Evolutionary conservation across 306 rosid species (phyloP).

Genomic region (Glycyrrhiza uralensis): DNA sequence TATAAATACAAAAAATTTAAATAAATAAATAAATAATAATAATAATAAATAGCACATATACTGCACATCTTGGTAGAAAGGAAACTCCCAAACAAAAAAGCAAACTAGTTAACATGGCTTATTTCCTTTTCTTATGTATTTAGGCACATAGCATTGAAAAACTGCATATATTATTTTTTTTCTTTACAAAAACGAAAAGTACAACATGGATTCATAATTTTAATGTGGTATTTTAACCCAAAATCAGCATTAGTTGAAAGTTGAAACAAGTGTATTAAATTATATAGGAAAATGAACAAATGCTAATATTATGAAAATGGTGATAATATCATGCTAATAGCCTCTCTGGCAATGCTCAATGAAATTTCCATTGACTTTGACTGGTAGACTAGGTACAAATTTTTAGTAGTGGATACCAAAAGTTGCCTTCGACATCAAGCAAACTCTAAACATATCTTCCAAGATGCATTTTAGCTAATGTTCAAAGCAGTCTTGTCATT

Average conservation of each 20-base stretch:
- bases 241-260: neutral
- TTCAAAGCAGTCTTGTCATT: neutral
- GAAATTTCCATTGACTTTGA: neutral
- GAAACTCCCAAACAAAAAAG: neutral
- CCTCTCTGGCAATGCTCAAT: neutral
- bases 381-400: neutral
- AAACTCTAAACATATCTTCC: constrained; percentile 5
- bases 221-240: neutral
- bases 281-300: constrained; percentile 2
- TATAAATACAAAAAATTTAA: neutral
- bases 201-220: neutral
- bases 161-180: neutral
- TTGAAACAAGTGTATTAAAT: neutral
- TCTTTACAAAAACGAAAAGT: neutral
- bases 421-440: neutral
- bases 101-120: neutral
- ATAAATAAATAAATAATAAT: neutral
- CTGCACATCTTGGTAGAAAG: neutral
- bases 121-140: neutral
- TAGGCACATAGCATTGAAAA: neutral
- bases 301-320: neutral
- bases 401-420: neutral
- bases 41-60: neutral
- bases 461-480: constrained; percentile 7
- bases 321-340: neutral